phyloP scores from a whole-genome alignment of 108 stramenopile genomes.

The Schizochytrium sp. region DNA sequence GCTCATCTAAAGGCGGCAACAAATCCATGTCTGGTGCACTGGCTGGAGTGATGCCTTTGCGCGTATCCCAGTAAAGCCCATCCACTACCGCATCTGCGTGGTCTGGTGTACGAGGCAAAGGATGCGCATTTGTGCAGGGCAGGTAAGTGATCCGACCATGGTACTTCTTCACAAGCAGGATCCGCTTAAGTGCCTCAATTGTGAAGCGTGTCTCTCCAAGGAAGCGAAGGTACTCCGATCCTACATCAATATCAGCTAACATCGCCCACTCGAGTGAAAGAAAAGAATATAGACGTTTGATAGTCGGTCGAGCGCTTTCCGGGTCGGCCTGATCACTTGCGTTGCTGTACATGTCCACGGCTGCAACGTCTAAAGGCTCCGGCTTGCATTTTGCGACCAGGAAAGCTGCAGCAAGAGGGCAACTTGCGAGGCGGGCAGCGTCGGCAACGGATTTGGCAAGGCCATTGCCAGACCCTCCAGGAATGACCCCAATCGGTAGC shows the following conservation, averaged over 20 bases:
- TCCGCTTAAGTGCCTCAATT: conserved; percentile 23
- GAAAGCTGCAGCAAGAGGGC: background rate
- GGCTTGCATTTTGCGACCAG: conserved; percentile 8
- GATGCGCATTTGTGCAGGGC: background rate
- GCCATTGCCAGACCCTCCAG: conserved; percentile 37
- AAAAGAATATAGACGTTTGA: conserved; percentile 20
- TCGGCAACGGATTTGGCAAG: conserved; percentile 4
- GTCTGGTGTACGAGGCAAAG: background rate
- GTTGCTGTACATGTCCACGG: conserved; percentile 4
- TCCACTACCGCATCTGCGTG: background rate
- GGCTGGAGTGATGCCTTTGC: background rate
- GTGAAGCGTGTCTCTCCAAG: background rate
- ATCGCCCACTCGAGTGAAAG: conserved; percentile 55
- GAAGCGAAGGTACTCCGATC: background rate
- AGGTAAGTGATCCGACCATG: conserved; percentile 38
- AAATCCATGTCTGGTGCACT: background rate
- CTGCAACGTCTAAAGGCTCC: conserved; percentile 1
- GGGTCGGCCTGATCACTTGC: background rate
- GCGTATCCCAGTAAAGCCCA: background rate
- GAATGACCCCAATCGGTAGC: conserved; percentile 40
- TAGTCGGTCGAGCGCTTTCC: background rate
- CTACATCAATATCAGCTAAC: conserved; percentile 22
- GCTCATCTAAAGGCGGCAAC: background rate
- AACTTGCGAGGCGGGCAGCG: background rate
- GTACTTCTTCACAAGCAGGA: conserved; percentile 16